Evolutionary conservation across 805 yeast genomes (phyloP).

Genomic region (Grigorovia yakushimaensis): DNA sequence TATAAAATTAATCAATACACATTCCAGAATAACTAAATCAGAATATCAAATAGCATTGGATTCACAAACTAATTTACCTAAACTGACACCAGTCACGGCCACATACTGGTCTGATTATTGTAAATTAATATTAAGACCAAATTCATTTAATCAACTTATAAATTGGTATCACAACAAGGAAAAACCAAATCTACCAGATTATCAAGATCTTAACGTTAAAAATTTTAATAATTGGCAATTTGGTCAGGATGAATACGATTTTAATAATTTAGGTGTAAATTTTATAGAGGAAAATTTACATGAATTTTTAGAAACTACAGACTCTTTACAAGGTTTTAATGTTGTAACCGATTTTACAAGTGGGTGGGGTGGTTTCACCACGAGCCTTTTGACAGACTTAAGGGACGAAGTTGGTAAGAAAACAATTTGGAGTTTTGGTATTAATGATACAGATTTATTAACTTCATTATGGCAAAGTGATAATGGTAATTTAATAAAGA

Average conservation of each 20-base stretch:
- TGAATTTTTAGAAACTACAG: conserved; percentile 61
- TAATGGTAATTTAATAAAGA: conserved; percentile 7
- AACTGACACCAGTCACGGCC: conserved; percentile 35
- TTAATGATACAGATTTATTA: conserved; percentile 24
- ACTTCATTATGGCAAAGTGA: conserved; percentile 9
- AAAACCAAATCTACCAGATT: conserved; percentile 23
- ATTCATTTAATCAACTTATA: conserved; percentile 41
- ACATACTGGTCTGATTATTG: conserved; percentile 76
- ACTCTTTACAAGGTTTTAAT: conserved; percentile 62
- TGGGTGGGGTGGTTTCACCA: conserved; percentile 77
- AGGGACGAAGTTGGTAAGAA: conserved; percentile 59
- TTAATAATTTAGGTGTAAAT: conserved; percentile 35
- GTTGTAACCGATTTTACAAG: conserved; percentile 60
- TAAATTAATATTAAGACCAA: conserved; percentile 56
- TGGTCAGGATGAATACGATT: conserved; percentile 49
- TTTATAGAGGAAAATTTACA: conserved; percentile 53
- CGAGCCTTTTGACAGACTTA: conserved; percentile 40
- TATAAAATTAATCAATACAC: conserved; percentile 22
- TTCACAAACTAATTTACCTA: conserved; percentile 28
- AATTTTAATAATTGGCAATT: conserved; percentile 38
- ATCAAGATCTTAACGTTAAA: conserved; percentile 13
- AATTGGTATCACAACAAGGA: conserved; percentile 44
- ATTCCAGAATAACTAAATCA: conserved; percentile 36
- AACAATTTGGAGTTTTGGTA: conserved; percentile 39
- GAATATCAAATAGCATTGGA: conserved; percentile 61